Evolutionary conservation across 2,329 filamentous ascomycete species (phyloP), one percentile per base, ranked within the genome.

Genomic region (Microdochium nivale): DNA sequence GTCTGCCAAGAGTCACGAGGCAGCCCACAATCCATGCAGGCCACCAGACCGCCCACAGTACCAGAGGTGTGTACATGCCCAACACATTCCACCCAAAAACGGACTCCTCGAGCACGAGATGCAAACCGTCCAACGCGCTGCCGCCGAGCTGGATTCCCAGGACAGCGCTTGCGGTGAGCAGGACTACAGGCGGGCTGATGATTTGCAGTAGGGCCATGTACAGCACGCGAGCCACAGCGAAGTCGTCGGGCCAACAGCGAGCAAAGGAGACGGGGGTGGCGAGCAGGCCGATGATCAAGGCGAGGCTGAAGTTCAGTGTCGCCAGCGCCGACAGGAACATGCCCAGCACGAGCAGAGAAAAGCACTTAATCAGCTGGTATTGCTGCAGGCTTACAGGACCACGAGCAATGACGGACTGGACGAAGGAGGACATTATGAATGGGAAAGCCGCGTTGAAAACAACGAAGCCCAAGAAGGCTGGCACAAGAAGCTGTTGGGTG

Each of bases 11-110:
- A 46, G 83, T 72, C 24, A 79, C 71, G 5, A 83, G 66, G 53
- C 74, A 72, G 2, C 79, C 87, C 7, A 84, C 79, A 35, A 94
- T 67, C 91, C 91, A 96, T 8, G 89, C 90, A 1, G 91, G 91
- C 87, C 90, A 94, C 91, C 91, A 96, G 44, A 96, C 84, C 65
- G 90, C 87, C 88, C 90, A 96, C n/a, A 96, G 79, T 11, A 95
- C 82, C 19, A 96, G 83, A 54, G 88, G 86, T 1, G 90, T 95
- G 73, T 90, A 95, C 78, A 94, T 82, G 1, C 90, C 89, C 81
- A 86, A 90, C 13, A 96, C 83, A 62, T 89, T 80, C 90, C 90
- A 96, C 0, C 88, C 90, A 65, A 94, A 90, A 4, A 87, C 88
- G 1, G 89, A 88, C 64, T 87, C 78, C 25, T 76, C 77, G 49